Conservation (phyloP, 495 filamentous ascomycete genomes). For the Aspergillus bridgeri region DNA sequence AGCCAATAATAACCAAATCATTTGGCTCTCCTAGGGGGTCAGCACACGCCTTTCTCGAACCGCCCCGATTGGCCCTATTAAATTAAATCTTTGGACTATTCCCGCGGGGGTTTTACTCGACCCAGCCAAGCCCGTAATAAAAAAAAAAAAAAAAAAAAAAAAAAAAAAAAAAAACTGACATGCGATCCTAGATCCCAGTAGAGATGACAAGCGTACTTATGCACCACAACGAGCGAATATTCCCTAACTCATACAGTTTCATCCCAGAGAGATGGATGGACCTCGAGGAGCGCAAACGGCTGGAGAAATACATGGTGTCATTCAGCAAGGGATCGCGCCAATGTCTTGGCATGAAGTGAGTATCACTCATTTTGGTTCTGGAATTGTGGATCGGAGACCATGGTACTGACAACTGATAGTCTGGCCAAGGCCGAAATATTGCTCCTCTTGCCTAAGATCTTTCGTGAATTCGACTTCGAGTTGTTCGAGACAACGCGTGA, state of each 20-base stretch:
- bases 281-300: slow-evolving; percentile 22
- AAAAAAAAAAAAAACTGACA: not conserved
- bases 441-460: slow-evolving; percentile 7
- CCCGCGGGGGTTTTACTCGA: slow-evolving; percentile 31
- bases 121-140: not conserved
- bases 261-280: slow-evolving; percentile 44
- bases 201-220: slow-evolving; percentile 40
- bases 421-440: slow-evolving; percentile 10
- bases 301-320: slow-evolving; percentile 45
- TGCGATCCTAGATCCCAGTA: slow-evolving; percentile 29
- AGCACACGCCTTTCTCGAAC: slow-evolving; percentile 34
- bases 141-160: not conserved
- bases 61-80: slow-evolving; percentile 29
- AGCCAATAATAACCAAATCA: not conserved
- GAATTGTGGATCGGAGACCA: too few species aligned
- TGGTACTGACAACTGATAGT: not conserved
- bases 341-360: slow-evolving; percentile 50
- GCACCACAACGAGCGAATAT: slow-evolving; percentile 39
- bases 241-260: slow-evolving; percentile 39
- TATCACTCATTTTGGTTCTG: not conserved
- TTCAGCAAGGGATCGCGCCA: slow-evolving; percentile 47
- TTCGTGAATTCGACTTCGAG: slow-evolving; percentile 7
- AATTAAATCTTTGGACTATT: slow-evolving; percentile 43
- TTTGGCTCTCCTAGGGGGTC: slow-evolving; percentile 28
- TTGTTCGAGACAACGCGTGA: slow-evolving; percentile 11